A percentile compares a stretch with the other conserved stretches of the same genome.
These are phyloP conservation scores for Tulasnella sp. DNA, from an alignment of 768 basidiomycete species.

Conservation along the genomic window DNA sequence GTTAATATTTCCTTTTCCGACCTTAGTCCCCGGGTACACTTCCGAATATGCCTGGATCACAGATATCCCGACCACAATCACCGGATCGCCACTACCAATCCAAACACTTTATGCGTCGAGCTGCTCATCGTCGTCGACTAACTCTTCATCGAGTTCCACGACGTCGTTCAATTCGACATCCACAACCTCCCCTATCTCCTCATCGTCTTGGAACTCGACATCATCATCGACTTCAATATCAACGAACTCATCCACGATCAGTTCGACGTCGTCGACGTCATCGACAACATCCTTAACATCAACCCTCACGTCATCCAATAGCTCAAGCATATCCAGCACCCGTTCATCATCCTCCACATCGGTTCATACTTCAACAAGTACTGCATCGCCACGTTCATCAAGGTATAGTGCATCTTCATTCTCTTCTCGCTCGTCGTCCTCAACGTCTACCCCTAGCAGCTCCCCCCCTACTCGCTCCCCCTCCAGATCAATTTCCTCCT, in stretches of 20 bases:
- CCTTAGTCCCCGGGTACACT: too few relatives aligned
- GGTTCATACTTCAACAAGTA: neutral
- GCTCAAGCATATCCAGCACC: neutral
- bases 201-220: neutral
- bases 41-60: too few relatives aligned
- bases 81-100: too few relatives aligned
- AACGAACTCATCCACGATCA: neutral
- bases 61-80: too few relatives aligned
- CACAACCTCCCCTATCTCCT: neutral
- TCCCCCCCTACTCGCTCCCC: neutral
- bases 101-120: too few relatives aligned
- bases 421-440: neutral
- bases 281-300: neutral
- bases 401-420: neutral
- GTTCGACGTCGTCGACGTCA: neutral
- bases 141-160: neutral
- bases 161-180: neutral
- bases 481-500: neutral
- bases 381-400: neutral
- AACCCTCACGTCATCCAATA: neutral
- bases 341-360: neutral
- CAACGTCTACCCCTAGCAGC: neutral
- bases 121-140: neutral
- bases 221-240: neutral
- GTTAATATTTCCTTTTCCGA: too few relatives aligned